Percentiles rank a stretch among this genome's conserved stretches.
phyloP scores from a whole-genome alignment of 1,139 yeast species.

The Blastobotrys persicus region DNA sequence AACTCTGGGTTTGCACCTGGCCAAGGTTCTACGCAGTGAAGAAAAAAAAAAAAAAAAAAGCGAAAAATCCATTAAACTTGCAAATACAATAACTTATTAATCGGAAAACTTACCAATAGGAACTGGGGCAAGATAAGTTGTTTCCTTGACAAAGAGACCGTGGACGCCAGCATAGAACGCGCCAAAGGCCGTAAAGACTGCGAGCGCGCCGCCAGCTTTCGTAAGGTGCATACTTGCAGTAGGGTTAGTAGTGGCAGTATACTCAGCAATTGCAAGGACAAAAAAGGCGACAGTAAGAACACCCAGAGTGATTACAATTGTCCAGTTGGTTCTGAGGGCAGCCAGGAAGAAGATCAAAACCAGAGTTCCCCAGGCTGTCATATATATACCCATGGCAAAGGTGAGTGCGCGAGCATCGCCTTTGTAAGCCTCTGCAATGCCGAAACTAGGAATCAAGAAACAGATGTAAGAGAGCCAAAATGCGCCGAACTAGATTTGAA shows the following conservation, averaged over 20 bases:
- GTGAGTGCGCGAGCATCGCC: conserved; percentile 41
- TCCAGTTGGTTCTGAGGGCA: conserved; percentile 77
- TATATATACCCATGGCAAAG: conserved; percentile 67
- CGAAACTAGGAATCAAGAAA: conserved; percentile 64
- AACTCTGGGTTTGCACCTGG: too few species aligned
- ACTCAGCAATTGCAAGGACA: conserved; percentile 51
- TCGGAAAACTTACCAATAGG: neutral
- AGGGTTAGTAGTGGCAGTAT: conserved; percentile 39
- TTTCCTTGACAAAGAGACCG: conserved; percentile 2
- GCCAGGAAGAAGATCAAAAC: conserved; percentile 63
- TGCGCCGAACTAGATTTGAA: too few species aligned
- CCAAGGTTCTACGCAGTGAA: neutral
- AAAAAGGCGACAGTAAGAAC: conserved; percentile 5
- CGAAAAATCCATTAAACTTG: neutral
- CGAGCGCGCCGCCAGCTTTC: conserved; percentile 74
- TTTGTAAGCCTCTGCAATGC: conserved; percentile 56
- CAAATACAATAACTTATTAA: neutral
- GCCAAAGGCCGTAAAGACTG: conserved; percentile 64
- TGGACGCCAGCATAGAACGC: conserved; percentile 43
- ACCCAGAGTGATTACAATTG: conserved; percentile 50
- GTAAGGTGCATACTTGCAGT: conserved; percentile 38
- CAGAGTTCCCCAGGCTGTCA: conserved; percentile 74
- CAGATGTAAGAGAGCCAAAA: conserved; percentile 79
- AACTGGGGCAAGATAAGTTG: conserved; percentile 6
- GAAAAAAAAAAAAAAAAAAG: neutral